Conservation (phyloP, 108 stramenopile species). For the Seminavis robusta region DNA sequence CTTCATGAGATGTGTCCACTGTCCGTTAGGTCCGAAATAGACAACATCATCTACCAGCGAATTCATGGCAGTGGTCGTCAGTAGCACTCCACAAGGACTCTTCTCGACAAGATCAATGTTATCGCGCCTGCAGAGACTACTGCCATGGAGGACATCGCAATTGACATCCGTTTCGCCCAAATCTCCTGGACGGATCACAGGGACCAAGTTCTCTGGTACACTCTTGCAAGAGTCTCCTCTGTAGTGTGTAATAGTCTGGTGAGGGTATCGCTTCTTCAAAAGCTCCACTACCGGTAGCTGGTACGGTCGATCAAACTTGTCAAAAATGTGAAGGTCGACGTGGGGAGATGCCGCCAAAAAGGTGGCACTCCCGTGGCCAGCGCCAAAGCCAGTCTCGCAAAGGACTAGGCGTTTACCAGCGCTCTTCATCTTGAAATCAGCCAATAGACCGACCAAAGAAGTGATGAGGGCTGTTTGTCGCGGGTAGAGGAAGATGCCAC, state of each 20-base stretch:
- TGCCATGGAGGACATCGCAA: conserved; percentile 57
- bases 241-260: conserved; percentile 9
- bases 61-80: conserved; percentile 55
- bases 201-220: conserved; percentile 22
- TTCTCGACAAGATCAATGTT: conserved; percentile 48
- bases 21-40: no score
- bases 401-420: conserved; percentile 1
- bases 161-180: not conserved
- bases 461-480: conserved; percentile 28
- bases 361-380: conserved; percentile 40
- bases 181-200: not conserved
- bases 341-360: conserved; percentile 16
- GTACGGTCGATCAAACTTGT: conserved; percentile 53
- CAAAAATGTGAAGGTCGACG: conserved; percentile 30
- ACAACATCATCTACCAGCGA: conserved; percentile 27
- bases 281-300: conserved; percentile 24
- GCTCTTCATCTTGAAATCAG: not conserved
- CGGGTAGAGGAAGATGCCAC: conserved; percentile 56
- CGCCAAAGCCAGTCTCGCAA: conserved; percentile 60
- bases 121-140: conserved; percentile 43
- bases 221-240: conserved; percentile 39
- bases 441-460: no score
- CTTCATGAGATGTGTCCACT: no score
- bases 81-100: conserved; percentile 21
- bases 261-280: not conserved